These are phyloP conservation scores for Xylariaceae sp. DNA, from an alignment of 2,329 filamentous ascomycete genomes.

Conservation along the genomic window DNA sequence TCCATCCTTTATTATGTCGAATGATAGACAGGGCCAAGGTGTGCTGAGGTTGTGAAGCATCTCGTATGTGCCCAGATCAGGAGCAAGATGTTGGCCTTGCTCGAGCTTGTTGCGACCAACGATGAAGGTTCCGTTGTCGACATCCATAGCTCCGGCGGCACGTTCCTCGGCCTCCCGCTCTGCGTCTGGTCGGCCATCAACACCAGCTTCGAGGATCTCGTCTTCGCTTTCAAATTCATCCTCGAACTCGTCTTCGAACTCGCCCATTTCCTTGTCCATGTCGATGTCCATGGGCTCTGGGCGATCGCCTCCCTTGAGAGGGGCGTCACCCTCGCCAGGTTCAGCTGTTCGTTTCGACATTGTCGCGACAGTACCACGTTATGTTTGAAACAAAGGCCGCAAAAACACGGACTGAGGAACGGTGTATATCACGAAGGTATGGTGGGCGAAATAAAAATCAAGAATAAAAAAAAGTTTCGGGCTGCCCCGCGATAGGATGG, in stretches of 20 bases:
- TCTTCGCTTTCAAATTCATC: conserved; percentile 86
- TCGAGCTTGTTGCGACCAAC: conserved; percentile 90
- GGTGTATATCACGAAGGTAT: neutral
- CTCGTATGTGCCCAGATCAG: conserved; percentile 92
- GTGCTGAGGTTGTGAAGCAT: conserved; percentile 95
- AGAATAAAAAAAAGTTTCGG: conserved; percentile 21
- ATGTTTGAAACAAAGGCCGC: neutral
- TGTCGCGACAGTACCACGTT: conserved; percentile 7
- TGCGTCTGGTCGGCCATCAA: conserved; percentile 87
- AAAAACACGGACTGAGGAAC: neutral
- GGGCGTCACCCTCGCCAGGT: conserved; percentile 42
- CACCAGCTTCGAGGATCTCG: conserved; percentile 90
- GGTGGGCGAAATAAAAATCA: neutral
- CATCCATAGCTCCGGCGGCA: conserved; percentile 75
- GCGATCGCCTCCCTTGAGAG: conserved; percentile 60
- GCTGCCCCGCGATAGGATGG: conserved; percentile 21
- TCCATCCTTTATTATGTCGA: conserved; percentile 83
- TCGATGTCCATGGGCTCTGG: conserved; percentile 67
- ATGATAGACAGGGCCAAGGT: conserved; percentile 95
- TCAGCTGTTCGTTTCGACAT: conserved; percentile 64
- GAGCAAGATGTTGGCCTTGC: conserved; percentile 84
- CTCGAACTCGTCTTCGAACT: conserved; percentile 95
- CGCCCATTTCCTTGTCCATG: conserved; percentile 61
- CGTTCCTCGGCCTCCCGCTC: conserved; percentile 89
- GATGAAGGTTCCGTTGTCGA: conserved; percentile 87